These are phyloP conservation scores for Coemansia sp. DNA, from an alignment of 192 early-diverging fungal species.

Conservation along the genomic window DNA sequence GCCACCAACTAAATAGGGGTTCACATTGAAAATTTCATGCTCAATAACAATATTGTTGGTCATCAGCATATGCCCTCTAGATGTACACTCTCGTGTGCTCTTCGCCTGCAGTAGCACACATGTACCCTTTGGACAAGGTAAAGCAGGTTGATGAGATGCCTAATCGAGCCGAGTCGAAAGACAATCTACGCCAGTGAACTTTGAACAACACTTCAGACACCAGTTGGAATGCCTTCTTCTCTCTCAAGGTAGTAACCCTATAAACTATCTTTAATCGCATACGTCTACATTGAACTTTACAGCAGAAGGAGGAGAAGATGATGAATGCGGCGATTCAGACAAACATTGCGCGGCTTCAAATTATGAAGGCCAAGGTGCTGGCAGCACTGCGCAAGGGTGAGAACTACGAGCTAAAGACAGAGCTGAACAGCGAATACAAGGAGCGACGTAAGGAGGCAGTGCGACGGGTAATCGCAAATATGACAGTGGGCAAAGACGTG, in stretches of 20 bases:
- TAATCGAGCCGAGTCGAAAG: not conserved
- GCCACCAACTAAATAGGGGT: not conserved
- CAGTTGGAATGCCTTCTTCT: not conserved
- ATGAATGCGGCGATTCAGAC: conserved; percentile 54
- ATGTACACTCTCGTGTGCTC: not conserved
- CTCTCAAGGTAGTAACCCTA: not conserved
- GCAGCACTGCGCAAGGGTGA: conserved; percentile 63
- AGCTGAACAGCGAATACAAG: conserved; percentile 96
- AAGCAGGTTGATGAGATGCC: not conserved
- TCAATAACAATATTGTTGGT: not conserved
- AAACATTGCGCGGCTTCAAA: conserved; percentile 52
- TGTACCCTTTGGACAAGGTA: not conserved
- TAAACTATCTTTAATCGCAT: not conserved
- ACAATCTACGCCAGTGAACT: not conserved
- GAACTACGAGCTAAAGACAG: conserved; percentile 96
- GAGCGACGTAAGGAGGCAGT: conserved; percentile 96
- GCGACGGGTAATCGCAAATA: conserved; percentile 98
- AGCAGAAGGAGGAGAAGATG: conserved; percentile 21
- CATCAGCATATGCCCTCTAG: not conserved
- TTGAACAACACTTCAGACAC: not conserved
- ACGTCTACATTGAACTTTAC: not conserved
- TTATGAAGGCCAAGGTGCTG: conserved; percentile 52
- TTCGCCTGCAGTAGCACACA: not conserved
- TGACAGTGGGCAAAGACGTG: conserved; percentile 99
- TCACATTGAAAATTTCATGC: not conserved